Conservation (phyloP, 1,284 basidiomycete species). For the Hypsizygus ulmarius region DNA sequence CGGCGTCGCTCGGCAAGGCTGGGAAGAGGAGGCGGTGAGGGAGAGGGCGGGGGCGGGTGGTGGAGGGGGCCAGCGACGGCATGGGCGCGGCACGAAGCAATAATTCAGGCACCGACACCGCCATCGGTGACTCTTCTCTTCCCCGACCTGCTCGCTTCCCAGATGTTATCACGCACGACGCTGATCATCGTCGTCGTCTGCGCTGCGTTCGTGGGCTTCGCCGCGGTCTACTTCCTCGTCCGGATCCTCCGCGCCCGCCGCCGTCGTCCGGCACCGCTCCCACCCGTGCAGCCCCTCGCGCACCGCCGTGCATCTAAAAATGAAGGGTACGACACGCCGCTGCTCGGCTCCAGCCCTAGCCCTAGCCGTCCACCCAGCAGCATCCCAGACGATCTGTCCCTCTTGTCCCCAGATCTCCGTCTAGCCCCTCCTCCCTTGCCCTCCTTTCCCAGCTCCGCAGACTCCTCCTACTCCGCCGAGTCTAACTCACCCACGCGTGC, state of each 20-base stretch:
- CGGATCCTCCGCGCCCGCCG: conserved; percentile 35
- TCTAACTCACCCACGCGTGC: conserved; percentile 15
- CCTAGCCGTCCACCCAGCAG: conserved; percentile 3
- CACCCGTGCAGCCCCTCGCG: conserved; percentile 58
- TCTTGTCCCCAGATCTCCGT: conserved; percentile 14
- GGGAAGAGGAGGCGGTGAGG: conserved; percentile 71
- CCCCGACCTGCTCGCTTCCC: conserved; percentile 16
- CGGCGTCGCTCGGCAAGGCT: conserved; percentile 38
- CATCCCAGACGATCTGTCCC: conserved; percentile 11
- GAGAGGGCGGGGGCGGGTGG: conserved; percentile 35
- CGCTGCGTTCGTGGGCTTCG: conserved; percentile 37
- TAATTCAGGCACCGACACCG: conserved; percentile 13
- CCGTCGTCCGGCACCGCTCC: conserved; percentile 42
- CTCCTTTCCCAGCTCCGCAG: conserved; percentile 23
- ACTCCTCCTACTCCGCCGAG: conserved; percentile 23
- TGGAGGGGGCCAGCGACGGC: conserved; percentile 21
- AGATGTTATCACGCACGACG: conserved; percentile 31
- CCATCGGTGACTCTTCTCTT: conserved; percentile 2
- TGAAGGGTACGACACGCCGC: conserved; percentile 13
- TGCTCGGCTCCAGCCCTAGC: conserved; percentile 1
- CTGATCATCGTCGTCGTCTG: conserved; percentile 49
- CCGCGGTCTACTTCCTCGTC: conserved; percentile 38
- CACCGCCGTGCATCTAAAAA: conserved; percentile 43
- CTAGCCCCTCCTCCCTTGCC: conserved; percentile 23
- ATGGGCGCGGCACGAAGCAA: conserved; percentile 13